Evolutionary conservation across 345 rosid genomes (phyloP).

Genomic region (Syzygium jambos): DNA sequence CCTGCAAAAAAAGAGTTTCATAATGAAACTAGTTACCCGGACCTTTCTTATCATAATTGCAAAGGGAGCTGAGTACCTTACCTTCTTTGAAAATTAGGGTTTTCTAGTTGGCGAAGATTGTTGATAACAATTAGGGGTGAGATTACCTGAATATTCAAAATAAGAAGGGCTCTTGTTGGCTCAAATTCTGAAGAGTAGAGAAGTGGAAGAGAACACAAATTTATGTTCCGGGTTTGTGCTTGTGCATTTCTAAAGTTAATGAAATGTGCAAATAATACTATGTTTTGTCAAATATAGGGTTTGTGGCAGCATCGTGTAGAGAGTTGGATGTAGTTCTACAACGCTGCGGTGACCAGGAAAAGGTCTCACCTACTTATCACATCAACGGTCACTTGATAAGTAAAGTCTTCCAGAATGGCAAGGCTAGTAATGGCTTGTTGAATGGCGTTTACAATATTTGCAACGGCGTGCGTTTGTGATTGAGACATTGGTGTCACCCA

Average conservation of each 20-base stretch:
- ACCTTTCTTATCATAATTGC: not conserved
- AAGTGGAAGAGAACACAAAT: not conserved
- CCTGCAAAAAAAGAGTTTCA: not conserved
- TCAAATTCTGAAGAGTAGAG: not conserved
- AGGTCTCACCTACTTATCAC: constrained; percentile 2
- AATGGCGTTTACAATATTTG: constrained; percentile 46
- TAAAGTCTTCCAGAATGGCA: constrained; percentile 38
- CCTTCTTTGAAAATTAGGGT: not conserved
- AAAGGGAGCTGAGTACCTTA: not conserved
- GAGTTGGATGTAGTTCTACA: constrained; percentile 43
- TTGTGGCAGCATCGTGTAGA: constrained; percentile 75
- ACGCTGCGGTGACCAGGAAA: constrained; percentile 18
- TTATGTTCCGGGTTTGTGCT: not conserved
- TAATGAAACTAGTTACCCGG: not conserved
- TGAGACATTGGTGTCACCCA: not conserved
- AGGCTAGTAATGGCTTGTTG: constrained; percentile 36
- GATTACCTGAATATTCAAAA: not conserved
- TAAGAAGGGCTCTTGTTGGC: not conserved
- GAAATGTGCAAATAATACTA: not conserved
- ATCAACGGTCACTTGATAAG: constrained; percentile 18
- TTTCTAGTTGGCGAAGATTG: not conserved
- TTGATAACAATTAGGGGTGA: not conserved
- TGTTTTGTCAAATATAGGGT: constrained; percentile 34
- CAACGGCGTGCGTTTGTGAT: constrained; percentile 54
- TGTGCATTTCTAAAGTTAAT: not conserved